These are phyloP conservation scores for Colletotrichum gloeosporioides DNA, from an alignment of 2,329 filamentous ascomycete genomes.

Conservation along the genomic window DNA sequence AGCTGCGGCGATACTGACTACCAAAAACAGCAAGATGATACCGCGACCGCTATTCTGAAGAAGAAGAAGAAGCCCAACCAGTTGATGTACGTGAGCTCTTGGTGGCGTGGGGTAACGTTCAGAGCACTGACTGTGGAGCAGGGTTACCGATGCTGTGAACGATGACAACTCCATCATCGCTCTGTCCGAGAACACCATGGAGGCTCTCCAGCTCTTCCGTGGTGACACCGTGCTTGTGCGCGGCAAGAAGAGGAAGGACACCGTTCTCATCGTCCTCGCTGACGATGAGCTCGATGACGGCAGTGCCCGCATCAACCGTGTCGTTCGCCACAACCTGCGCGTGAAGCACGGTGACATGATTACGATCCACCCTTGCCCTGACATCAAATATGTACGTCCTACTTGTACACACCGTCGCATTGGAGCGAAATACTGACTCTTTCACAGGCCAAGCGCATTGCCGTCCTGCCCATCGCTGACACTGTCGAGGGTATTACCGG, in stretches of 20 bases:
- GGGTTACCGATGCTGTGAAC: slow-evolving; percentile 97
- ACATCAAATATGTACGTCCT: slow-evolving; percentile 98
- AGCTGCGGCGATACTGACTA: slow-evolving; percentile 36
- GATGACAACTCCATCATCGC: slow-evolving; percentile 99
- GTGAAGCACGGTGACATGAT: slow-evolving; percentile 99
- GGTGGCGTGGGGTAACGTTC: neutral
- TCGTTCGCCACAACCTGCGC: slow-evolving; percentile 96
- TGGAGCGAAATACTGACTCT: slow-evolving; percentile 28
- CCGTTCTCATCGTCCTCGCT: slow-evolving; percentile 94
- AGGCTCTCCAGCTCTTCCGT: slow-evolving; percentile 96
- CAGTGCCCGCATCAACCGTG: slow-evolving; percentile 96
- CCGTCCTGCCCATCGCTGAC: slow-evolving; percentile 96
- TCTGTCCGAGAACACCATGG: slow-evolving; percentile 98
- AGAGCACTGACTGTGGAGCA: slow-evolving; percentile 41
- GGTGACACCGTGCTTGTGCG: slow-evolving; percentile 98
- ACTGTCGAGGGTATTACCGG: slow-evolving; percentile 97
- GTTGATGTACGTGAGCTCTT: slow-evolving; percentile 74
- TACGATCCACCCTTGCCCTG: slow-evolving; percentile 95
- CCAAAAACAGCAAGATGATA: slow-evolving; percentile 77
- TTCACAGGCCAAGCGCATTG: slow-evolving; percentile 92
- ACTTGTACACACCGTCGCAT: neutral
- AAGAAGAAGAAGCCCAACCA: slow-evolving; percentile 99
- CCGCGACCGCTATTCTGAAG: slow-evolving; percentile 95
- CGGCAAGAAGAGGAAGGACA: slow-evolving; percentile 99
- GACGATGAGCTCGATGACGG: slow-evolving; percentile 99